These are phyloP conservation scores for Neonectria faginata DNA, from an alignment of 2,329 filamentous ascomycete species.

Conservation along the genomic window DNA sequence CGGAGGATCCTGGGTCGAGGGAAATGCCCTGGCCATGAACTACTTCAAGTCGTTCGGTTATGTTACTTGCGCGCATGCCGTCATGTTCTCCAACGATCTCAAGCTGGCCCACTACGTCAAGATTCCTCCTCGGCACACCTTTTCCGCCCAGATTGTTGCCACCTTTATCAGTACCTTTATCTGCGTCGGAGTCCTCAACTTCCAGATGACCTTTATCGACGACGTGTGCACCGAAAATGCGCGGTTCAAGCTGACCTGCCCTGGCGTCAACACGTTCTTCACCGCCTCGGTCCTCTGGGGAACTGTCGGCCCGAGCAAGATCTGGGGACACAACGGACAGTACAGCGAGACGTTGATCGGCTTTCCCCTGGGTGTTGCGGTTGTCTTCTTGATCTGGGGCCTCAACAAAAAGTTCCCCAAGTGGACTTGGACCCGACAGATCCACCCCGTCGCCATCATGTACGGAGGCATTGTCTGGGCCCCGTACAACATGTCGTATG, in stretches of 20 bases:
- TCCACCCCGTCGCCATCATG: constrained; percentile 62
- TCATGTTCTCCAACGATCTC: constrained; percentile 62
- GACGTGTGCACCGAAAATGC: constrained; percentile 62
- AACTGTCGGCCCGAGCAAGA: constrained; percentile 62
- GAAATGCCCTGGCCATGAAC: constrained; percentile 65
- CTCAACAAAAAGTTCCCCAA: constrained; percentile 56
- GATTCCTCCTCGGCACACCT: constrained; percentile 70
- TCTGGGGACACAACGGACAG: constrained; percentile 61
- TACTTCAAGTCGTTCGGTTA: constrained; percentile 66
- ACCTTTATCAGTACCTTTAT: constrained; percentile 66
- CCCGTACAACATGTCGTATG: constrained; percentile 64
- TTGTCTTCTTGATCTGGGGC: constrained; percentile 57
- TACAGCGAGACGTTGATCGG: constrained; percentile 62
- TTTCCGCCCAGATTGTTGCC: constrained; percentile 68
- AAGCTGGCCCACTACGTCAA: constrained; percentile 69
- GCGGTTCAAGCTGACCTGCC: constrained; percentile 63
- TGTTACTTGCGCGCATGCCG: constrained; percentile 62
- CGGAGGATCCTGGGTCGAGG: constrained; percentile 62
- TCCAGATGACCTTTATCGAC: constrained; percentile 62
- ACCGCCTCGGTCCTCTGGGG: constrained; percentile 68
- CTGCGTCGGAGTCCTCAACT: constrained; percentile 61
- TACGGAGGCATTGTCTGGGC: constrained; percentile 60
- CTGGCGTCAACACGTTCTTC: constrained; percentile 67
- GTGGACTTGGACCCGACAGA: constrained; percentile 56
- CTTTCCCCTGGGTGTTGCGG: constrained; percentile 61